Percentiles rank a stretch among this genome's conserved stretches.
These are phyloP conservation scores for Candida orba DNA, from an alignment of 805 yeast species.

Conservation along the genomic window DNA sequence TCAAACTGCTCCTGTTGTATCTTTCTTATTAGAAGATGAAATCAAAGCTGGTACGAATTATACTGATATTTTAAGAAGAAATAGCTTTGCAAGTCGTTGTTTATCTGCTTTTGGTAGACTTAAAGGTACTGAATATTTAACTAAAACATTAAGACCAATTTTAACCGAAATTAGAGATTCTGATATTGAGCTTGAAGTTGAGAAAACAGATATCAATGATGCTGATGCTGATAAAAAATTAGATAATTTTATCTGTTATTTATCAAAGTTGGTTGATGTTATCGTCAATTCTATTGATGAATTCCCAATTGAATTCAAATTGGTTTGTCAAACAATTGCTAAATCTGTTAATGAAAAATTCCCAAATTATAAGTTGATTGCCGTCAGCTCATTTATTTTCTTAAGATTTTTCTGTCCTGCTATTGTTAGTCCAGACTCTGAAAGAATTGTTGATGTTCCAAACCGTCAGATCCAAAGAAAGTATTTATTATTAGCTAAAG, in stretches of 20 bases:
- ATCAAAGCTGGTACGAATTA: constrained; percentile 52
- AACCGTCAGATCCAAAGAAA: constrained; percentile 47
- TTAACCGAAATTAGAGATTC: constrained; percentile 44
- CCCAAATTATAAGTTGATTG: constrained; percentile 57
- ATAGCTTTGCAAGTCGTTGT: constrained; percentile 75
- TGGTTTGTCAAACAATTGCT: constrained; percentile 62
- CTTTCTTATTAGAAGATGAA: constrained; percentile 53
- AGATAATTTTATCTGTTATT: constrained; percentile 45
- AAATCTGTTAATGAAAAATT: constrained; percentile 51
- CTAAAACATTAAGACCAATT: constrained; percentile 45
- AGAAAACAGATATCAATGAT: constrained; percentile 35
- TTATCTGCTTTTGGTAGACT: constrained; percentile 63
- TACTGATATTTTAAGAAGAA: constrained; percentile 70
- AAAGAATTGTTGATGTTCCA: constrained; percentile 32
- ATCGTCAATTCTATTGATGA: constrained; percentile 46
- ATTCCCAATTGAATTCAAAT: constrained; percentile 67
- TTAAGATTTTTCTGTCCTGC: constrained; percentile 82
- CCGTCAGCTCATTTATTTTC: constrained; percentile 84
- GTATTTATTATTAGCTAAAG: constrained; percentile 72
- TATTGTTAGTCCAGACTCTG: constrained; percentile 73
- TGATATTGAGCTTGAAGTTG: constrained; percentile 57
- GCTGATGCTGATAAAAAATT: constrained; percentile 35
- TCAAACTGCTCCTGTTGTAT: constrained; percentile 40
- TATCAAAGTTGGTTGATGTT: constrained; percentile 49
- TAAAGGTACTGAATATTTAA: constrained; percentile 57